Evolutionary conservation across 768 basidiomycete species (phyloP).

Genomic region (Pleurotus ostreatus): DNA sequence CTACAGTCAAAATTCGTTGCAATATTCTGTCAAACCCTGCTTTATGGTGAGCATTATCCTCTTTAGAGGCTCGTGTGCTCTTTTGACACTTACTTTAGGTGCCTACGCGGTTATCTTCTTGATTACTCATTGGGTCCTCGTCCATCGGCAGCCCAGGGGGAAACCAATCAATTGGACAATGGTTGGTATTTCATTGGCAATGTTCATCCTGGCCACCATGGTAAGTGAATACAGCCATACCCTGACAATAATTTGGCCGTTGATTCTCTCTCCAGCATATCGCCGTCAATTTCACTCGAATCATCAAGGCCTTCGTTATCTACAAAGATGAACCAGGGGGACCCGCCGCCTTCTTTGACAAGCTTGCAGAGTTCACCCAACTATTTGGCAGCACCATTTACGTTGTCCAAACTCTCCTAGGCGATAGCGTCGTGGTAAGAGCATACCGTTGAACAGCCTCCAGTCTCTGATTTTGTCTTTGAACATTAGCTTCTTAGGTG

Average conservation of each 20-base stretch:
- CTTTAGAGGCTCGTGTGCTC: background rate
- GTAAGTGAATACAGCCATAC: constrained; percentile 12
- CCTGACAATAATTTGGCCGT: background rate
- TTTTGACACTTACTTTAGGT: constrained; percentile 13
- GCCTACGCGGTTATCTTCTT: constrained; percentile 25
- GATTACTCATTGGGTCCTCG: constrained; percentile 26
- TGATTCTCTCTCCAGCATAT: constrained; percentile 25
- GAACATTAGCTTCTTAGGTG: constrained; percentile 23
- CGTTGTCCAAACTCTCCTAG: constrained; percentile 31
- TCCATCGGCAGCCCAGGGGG: constrained; percentile 19
- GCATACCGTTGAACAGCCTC: background rate
- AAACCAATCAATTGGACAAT: constrained; percentile 25
- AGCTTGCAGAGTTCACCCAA: constrained; percentile 30
- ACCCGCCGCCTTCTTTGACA: constrained; percentile 27
- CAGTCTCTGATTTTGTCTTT: background rate
- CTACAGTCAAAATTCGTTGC: background rate
- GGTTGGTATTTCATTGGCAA: constrained; percentile 24
- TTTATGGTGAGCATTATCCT: background rate
- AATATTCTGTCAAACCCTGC: background rate
- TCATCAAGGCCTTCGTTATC: constrained; percentile 30
- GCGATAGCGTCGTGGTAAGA: constrained; percentile 31
- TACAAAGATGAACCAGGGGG: constrained; percentile 20
- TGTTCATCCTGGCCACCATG: constrained; percentile 29
- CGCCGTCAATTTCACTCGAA: constrained; percentile 28
- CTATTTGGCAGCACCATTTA: constrained; percentile 33